A percentile compares a stretch with the other conserved stretches of the same genome.
These are phyloP conservation scores for Phylloporus sp. DNA, from an alignment of 768 basidiomycete species.

Conservation along the genomic window DNA sequence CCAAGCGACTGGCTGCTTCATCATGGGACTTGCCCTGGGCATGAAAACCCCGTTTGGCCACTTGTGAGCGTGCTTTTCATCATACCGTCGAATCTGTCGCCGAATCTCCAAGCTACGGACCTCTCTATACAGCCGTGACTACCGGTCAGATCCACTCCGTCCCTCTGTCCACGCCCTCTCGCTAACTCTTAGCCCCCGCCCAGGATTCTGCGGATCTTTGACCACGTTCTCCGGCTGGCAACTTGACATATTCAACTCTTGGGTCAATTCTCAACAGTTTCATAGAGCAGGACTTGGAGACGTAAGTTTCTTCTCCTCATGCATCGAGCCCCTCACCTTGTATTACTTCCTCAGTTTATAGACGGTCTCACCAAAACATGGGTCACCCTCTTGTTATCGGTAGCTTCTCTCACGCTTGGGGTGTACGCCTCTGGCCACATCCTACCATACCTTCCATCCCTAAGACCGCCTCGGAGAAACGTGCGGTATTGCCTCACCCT, in stretches of 20 bases:
- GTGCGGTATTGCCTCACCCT: conserved; percentile 49
- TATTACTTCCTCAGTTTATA: conserved; percentile 53
- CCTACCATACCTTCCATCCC: conserved; percentile 37
- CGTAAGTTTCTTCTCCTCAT: conserved; percentile 43
- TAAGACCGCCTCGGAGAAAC: conserved; percentile 38
- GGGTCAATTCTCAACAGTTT: conserved; percentile 60
- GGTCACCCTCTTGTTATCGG: conserved; percentile 71
- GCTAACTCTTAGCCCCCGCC: not conserved
- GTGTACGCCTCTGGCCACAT: conserved; percentile 48
- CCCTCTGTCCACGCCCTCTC: not conserved
- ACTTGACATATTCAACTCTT: conserved; percentile 78
- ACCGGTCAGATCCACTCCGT: conserved; percentile 52
- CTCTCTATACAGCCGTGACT: conserved; percentile 81
- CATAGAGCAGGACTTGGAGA: conserved; percentile 62
- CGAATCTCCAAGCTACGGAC: conserved; percentile 60
- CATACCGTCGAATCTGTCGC: conserved; percentile 5
- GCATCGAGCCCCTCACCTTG: not conserved
- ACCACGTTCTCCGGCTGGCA: conserved; percentile 99
- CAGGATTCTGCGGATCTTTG: conserved; percentile 91
- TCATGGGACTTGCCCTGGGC: conserved; percentile 80
- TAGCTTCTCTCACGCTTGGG: conserved; percentile 78
- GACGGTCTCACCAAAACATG: conserved; percentile 80
- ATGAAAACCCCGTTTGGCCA: conserved; percentile 67
- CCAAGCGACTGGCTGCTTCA: conserved; percentile 82
- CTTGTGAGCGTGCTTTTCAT: conserved; percentile 50